These are phyloP conservation scores for Venturia carpophila DNA, from an alignment of 2,329 filamentous ascomycete genomes.

Conservation along the genomic window DNA sequence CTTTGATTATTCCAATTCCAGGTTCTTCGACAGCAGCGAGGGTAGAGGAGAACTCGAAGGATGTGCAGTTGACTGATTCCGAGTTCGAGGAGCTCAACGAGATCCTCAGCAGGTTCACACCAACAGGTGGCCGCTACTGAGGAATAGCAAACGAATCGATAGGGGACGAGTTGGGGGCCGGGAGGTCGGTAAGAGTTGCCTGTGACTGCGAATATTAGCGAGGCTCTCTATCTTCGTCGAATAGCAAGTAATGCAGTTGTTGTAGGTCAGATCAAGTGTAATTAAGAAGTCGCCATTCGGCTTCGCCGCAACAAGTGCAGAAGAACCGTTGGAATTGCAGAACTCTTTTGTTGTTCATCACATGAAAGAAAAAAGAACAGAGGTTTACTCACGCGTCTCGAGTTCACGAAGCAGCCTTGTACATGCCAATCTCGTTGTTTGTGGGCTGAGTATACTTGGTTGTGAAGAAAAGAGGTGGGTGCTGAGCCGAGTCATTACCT, in stretches of 20 bases:
- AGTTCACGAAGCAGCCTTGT: not conserved
- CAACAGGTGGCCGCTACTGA: not conserved
- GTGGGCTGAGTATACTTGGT: too few relatives aligned
- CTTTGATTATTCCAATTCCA: conserved; percentile 38
- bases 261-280: conserved; percentile 19
- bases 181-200: too few relatives aligned
- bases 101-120: not conserved
- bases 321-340: conserved; percentile 19
- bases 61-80: conserved; percentile 29
- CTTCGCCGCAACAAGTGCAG: conserved; percentile 12
- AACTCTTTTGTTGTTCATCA: conserved; percentile 19
- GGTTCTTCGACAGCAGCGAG: conserved; percentile 23
- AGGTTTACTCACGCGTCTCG: not conserved
- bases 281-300: conserved; percentile 18
- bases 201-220: not conserved
- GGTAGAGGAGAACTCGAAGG: conserved; percentile 23
- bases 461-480: too few relatives aligned
- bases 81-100: conserved; percentile 32
- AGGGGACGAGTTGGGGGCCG: not conserved
- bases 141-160: too few relatives aligned
- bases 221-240: not conserved
- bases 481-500: too few relatives aligned
- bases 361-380: not conserved
- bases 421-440: not conserved
- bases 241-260: not conserved